Percentiles rank a stretch among this genome's conserved stretches.
These are phyloP conservation scores for Pachysandra terminalis DNA, from an alignment of 164 flowering plant species.

Conservation along the genomic window DNA sequence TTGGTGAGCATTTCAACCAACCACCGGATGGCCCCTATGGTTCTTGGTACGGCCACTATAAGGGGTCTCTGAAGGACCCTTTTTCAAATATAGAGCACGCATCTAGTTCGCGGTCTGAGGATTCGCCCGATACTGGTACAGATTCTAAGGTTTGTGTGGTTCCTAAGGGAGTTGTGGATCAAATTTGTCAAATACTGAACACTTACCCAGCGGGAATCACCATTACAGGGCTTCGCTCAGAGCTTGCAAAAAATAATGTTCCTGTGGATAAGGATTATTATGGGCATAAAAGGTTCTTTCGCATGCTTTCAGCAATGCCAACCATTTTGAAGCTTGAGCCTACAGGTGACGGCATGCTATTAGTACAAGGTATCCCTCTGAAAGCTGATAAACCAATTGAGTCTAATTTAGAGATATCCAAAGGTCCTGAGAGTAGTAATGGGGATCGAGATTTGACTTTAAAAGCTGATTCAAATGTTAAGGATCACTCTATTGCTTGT, in stretches of 20 bases:
- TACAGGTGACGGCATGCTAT: constrained; percentile 33
- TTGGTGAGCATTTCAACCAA: constrained; percentile 71
- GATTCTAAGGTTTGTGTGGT: constrained; percentile 39
- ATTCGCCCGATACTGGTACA: constrained; percentile 24
- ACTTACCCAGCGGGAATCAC: constrained; percentile 54
- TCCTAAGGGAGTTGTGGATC: constrained; percentile 46
- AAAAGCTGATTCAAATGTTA: constrained; percentile 11
- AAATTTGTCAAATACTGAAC: constrained; percentile 46
- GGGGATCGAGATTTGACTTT: constrained; percentile 2
- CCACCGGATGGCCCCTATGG: constrained; percentile 85
- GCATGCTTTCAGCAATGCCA: constrained; percentile 61
- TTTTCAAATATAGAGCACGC: constrained; percentile 31
- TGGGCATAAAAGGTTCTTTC: constrained; percentile 70
- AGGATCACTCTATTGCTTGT: constrained; percentile 8
- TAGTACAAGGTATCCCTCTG: constrained; percentile 27
- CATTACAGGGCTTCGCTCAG: constrained; percentile 46
- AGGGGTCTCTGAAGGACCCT: constrained; percentile 59
- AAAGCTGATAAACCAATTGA: constrained; percentile 28
- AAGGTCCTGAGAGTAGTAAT: constrained; percentile 10
- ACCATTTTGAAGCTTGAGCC: constrained; percentile 37
- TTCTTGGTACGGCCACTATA: constrained; percentile 86
- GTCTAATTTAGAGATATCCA: constrained; percentile 12
- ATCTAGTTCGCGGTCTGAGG: constrained; percentile 21
- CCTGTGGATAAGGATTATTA: constrained; percentile 51
- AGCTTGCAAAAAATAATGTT: constrained; percentile 36